Conservation (phyloP, 495 filamentous ascomycete genomes). For the Aspergillus saccharolyticus region DNA sequence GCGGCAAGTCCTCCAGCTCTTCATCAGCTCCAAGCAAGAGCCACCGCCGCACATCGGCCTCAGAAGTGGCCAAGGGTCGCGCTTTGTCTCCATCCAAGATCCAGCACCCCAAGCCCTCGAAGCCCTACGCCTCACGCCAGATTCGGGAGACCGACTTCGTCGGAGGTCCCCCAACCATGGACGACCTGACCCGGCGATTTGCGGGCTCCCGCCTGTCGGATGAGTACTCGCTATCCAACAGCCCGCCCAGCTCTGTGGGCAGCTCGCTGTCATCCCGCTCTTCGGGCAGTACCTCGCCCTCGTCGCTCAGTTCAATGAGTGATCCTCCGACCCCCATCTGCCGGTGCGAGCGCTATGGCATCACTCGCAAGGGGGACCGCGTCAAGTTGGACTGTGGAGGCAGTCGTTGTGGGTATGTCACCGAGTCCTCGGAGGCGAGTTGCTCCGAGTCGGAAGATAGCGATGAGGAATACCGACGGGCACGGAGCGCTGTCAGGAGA, state of each 20-base stretch:
- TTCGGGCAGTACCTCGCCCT: slow-evolving; percentile 63
- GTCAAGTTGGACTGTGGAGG: slow-evolving; percentile 95
- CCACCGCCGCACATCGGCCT: slow-evolving; percentile 27
- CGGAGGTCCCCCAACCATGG: slow-evolving; percentile 49
- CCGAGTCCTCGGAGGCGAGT: slow-evolving; percentile 47
- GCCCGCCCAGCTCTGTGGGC: slow-evolving; percentile 67
- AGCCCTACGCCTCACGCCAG: slow-evolving; percentile 76
- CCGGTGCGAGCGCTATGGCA: slow-evolving; percentile 91
- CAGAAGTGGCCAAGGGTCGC: slow-evolving; percentile 78
- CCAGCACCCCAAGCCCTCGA: slow-evolving; percentile 80
- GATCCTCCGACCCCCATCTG: slow-evolving; percentile 62
- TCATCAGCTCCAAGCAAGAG: slow-evolving; percentile 23
- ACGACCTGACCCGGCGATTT: slow-evolving; percentile 70
- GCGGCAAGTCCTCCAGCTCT: slow-evolving; percentile 29
- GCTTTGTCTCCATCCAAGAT: slow-evolving; percentile 85
- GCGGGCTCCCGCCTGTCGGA: slow-evolving; percentile 66
- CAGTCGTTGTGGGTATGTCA: slow-evolving; percentile 71
- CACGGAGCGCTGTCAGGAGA: slow-evolving; percentile 52
- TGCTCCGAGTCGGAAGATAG: slow-evolving; percentile 53
- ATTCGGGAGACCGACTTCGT: slow-evolving; percentile 74
- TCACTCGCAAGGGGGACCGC: slow-evolving; percentile 84
- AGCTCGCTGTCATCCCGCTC: slow-evolving; percentile 73
- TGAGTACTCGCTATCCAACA: slow-evolving; percentile 57
- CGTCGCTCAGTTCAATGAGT: slow-evolving; percentile 66
- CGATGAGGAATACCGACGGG: slow-evolving; percentile 52